Base-by-base conservation (phyloP, 2,329 filamentous ascomycete genomes). In the Xylaria sp. region DNA sequence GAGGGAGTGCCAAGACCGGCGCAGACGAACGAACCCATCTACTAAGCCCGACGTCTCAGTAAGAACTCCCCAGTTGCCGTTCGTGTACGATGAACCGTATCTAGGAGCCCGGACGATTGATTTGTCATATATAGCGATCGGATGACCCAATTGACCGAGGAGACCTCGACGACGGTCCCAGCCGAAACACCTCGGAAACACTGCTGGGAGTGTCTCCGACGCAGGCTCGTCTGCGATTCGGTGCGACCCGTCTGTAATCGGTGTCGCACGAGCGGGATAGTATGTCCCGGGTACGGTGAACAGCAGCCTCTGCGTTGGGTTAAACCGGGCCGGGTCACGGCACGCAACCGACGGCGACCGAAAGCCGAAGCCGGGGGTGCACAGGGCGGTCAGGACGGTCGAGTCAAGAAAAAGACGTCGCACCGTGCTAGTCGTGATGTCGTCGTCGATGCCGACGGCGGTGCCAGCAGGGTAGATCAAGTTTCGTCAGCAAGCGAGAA, bases 121-220 rank as follows among this genome's bases (percentile, higher is more conserved):
- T 19, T n/a, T 46, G 23, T n/a, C 19, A n/a, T 5, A 33, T 25
- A 29, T 35, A 19, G 41, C 7, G 3, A 19, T 27, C 44, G 33
- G 9, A 64, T 61, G 57, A 38, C 58, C 21, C 29, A 46, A 44
- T 41, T 21, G 33, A 48, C 38, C 10, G 49, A 53, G 11, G 44
- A 53, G 27, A 37, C 35, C 17, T 44, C 51, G 38, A 27, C 48
- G 19, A 38, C 49, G 33, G 8, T 8, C 27, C 25, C 21, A 25
- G 19, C 35, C 25, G 47, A 56, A 3, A 15, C 49, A 1, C 25
- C 49, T 13, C 62, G 61, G 31, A 71, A 66, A 48, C 75, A 78
- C 54, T 80, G 78, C 64, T 80, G 77, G 78, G 78, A 79, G 60
- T 80, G 78, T 59, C 75, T 70, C 21, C 74, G 77, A n/a, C 76